phyloP scores from a whole-genome alignment of 2,329 filamentous ascomycete genomes.

The Gnomoniopsis smithogilvyi region DNA sequence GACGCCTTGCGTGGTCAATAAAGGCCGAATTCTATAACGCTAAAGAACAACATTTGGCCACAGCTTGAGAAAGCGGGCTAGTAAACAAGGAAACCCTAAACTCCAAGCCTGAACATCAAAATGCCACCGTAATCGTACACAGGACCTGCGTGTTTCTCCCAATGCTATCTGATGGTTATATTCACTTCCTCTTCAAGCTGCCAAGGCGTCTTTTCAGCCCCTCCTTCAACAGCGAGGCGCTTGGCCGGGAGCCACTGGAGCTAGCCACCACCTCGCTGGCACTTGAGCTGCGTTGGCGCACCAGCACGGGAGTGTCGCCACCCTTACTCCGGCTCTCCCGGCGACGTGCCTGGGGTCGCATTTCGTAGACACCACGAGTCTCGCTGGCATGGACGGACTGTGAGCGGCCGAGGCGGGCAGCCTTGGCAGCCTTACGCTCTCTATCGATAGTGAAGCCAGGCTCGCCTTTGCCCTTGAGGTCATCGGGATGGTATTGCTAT shows the following conservation, averaged over 20 bases:
- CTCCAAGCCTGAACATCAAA: not conserved
- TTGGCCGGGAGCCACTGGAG: slow-evolving; percentile 30
- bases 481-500: slow-evolving; percentile 68
- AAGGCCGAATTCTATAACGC: not conserved
- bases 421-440: slow-evolving; percentile 58
- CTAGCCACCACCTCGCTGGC: slow-evolving; percentile 24
- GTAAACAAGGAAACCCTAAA: not conserved
- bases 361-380: slow-evolving; percentile 41
- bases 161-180: too few relatives aligned
- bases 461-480: slow-evolving; percentile 81
- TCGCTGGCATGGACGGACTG: slow-evolving; percentile 26
- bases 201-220: slow-evolving; percentile 53
- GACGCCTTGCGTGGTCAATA: not conserved
- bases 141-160: too few relatives aligned
- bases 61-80: not conserved
- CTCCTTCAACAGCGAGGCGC: slow-evolving; percentile 43
- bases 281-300: slow-evolving; percentile 44
- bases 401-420: slow-evolving; percentile 23
- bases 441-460: slow-evolving; percentile 70
- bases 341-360: slow-evolving; percentile 35
- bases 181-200: slow-evolving; percentile 42
- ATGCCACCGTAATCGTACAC: too few relatives aligned
- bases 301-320: slow-evolving; percentile 19
- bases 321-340: slow-evolving; percentile 21
- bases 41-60: not conserved